Conservation (phyloP, 495 filamentous ascomycete genomes). For the Daldinia concentrica region DNA sequence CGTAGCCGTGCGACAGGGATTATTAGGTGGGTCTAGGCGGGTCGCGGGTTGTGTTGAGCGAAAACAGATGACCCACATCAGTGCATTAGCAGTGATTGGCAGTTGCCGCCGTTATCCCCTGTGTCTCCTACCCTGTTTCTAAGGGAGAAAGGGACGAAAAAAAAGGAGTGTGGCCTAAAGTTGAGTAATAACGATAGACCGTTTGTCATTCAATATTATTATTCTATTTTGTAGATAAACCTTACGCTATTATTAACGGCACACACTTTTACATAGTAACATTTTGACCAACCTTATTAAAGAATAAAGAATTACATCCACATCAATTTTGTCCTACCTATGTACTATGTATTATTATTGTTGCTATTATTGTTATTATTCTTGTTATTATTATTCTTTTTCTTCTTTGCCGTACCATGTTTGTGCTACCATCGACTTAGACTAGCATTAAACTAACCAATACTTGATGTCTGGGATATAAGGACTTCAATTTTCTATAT, state of each 20-base stretch:
- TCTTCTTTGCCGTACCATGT: not conserved
- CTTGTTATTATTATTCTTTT: not conserved
- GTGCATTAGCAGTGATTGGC: slow-evolving; percentile 29
- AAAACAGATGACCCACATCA: slow-evolving; percentile 42
- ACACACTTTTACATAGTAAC: not conserved
- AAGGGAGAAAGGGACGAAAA: slow-evolving; percentile 29
- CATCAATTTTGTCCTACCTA: not conserved
- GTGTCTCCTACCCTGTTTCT: slow-evolving; percentile 21
- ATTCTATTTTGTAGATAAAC: not conserved
- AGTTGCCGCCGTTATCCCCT: slow-evolving; percentile 6
- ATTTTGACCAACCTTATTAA: not conserved
- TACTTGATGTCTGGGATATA: not conserved
- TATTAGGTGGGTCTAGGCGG: slow-evolving; percentile 37
- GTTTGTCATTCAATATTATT: not conserved
- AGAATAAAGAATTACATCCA: not conserved
- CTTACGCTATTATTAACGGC: not conserved
- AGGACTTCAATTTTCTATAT: slow-evolving; percentile 2
- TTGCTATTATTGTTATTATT: not conserved
- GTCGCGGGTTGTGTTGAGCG: slow-evolving; percentile 42
- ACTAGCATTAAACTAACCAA: not conserved
- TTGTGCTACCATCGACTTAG: not conserved
- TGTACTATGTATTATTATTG: not conserved
- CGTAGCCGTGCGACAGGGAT: slow-evolving; percentile 33
- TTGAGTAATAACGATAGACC: slow-evolving; percentile 1
- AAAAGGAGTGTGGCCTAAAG: slow-evolving; percentile 3